A percentile compares a stretch with the other conserved stretches of the same genome.
phyloP scores from a whole-genome alignment of 1,284 basidiomycete species.

The Somion occarium region DNA sequence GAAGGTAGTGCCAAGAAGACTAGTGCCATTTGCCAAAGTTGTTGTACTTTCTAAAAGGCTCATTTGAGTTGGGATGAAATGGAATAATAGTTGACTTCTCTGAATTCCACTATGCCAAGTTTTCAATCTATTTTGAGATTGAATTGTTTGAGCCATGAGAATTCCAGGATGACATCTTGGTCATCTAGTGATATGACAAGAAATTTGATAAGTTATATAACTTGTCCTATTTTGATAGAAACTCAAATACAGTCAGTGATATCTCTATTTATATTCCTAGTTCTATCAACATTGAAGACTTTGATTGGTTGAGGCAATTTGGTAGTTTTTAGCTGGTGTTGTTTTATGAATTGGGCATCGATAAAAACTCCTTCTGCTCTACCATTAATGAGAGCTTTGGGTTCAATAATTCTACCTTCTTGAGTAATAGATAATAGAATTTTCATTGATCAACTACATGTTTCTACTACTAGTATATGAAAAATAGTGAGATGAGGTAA shows the following conservation, averaged over 20 bases:
- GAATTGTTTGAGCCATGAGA: slow-evolving; percentile 19
- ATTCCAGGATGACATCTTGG: slow-evolving; percentile 11
- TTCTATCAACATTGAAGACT: no score
- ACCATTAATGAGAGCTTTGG: slow-evolving; percentile 15
- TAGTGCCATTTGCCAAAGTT: background rate
- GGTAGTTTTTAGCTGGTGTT: slow-evolving; percentile 7
- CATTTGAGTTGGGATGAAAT: slow-evolving; percentile 9
- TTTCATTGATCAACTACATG: no score
- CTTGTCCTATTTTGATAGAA: no score
- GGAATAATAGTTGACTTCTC: slow-evolving; percentile 15
- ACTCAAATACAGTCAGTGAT: no score
- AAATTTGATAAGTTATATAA: no score
- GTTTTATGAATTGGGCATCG: no score
- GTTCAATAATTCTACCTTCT: background rate
- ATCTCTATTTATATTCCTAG: no score
- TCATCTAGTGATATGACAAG: slow-evolving; percentile 12
- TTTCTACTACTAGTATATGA: no score
- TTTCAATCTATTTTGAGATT: no score
- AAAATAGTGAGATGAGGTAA: no score
- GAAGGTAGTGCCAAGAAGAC: background rate
- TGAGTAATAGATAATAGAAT: background rate
- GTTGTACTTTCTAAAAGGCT: slow-evolving; percentile 5
- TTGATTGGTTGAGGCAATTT: slow-evolving; percentile 8
- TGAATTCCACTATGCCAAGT: no score
- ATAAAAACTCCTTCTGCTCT: slow-evolving; percentile 18